Percentiles rank a stretch among this genome's conserved stretches.
phyloP scores from a whole-genome alignment of 2,329 filamentous ascomycete genomes.

The Fusarium pininemorale region DNA sequence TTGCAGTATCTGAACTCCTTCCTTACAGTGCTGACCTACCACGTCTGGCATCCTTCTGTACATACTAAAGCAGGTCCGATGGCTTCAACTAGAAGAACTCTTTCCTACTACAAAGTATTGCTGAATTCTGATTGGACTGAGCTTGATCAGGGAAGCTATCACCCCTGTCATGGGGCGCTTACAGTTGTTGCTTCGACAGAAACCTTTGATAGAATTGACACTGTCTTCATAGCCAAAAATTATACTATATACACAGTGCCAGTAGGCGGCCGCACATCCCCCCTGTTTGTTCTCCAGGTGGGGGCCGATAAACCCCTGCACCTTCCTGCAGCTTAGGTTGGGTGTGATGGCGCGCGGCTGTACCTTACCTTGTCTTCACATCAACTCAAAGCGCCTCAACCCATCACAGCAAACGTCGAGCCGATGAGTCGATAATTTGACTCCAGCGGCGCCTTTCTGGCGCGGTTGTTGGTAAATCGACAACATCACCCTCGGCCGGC shows the following conservation, averaged over 20 bases:
- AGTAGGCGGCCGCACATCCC: not conserved
- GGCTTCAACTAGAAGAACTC: slow-evolving; percentile 26
- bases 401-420: slow-evolving; percentile 27
- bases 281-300: slow-evolving; percentile 19
- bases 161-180: slow-evolving; percentile 35
- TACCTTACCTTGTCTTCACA: slow-evolving; percentile 31
- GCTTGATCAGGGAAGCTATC: slow-evolving; percentile 7
- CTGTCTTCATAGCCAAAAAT: slow-evolving; percentile 8
- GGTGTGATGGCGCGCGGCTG: slow-evolving; percentile 40
- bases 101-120: slow-evolving; percentile 30
- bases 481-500: slow-evolving; percentile 20
- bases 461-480: slow-evolving; percentile 14
- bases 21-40: slow-evolving; percentile 26
- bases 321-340: slow-evolving; percentile 30
- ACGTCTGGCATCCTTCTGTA: slow-evolving; percentile 23
- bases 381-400: slow-evolving; percentile 37
- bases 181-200: slow-evolving; percentile 13
- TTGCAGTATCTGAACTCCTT: slow-evolving; percentile 27
- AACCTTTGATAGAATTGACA: not conserved
- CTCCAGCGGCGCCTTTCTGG: slow-evolving; percentile 13
- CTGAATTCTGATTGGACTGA: slow-evolving; percentile 21
- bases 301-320: slow-evolving; percentile 27
- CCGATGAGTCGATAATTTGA: slow-evolving; percentile 22
- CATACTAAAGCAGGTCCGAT: slow-evolving; percentile 35
- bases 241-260: slow-evolving; percentile 28